Evolutionary conservation across 1,284 basidiomycete species (phyloP), one percentile per base, ranked within the genome.

Genomic region (Irpex lacteus): DNA sequence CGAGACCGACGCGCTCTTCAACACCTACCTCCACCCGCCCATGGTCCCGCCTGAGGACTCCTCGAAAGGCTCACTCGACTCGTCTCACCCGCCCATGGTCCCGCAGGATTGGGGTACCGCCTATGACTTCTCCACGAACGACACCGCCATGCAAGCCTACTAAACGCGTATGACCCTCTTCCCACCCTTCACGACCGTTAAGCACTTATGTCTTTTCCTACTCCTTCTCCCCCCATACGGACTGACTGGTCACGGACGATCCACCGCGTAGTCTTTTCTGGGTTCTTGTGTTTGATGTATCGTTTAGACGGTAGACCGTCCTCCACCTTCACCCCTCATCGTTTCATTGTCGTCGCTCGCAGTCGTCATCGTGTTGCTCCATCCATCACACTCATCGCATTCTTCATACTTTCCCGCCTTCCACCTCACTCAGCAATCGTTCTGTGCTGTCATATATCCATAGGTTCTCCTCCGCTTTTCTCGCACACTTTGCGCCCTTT

Each of bases 11-110:
- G 79, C 77, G 50, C 76, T 85, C 5, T 85, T 85, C 66, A 77
- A 81, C 36, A 77, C 82, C 4, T 87, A 83, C 64, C 72, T 87
- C 15, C 86, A 87, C 67, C 83, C 83, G n/a, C 84, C 85, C 3
- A 85, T 85, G 82, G 64, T 80, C 21, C 75, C 60, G 15, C 32
- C 81, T 26, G 73, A 78, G 18, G 78, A 76, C 64, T 67, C 69
- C 15, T 78, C 76, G 4, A 75, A 72, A 50, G 73, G 72, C 47
- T 72, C 74, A 5, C 72, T 76, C n/a, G 76, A 77, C 64, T 52
- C 50, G 8, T 72, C 74, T 2, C 80, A 78, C 62, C 81, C 77
- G 50, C 78, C 75, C 36, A 78, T 78, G 77, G 64, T 77, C 40
- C 72, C 77, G 32, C 72, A 64, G 60, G 77, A 78, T 60, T 77